phyloP scores from a whole-genome alignment of 1,284 basidiomycete genomes.

The Sporisorium sorghi region DNA sequence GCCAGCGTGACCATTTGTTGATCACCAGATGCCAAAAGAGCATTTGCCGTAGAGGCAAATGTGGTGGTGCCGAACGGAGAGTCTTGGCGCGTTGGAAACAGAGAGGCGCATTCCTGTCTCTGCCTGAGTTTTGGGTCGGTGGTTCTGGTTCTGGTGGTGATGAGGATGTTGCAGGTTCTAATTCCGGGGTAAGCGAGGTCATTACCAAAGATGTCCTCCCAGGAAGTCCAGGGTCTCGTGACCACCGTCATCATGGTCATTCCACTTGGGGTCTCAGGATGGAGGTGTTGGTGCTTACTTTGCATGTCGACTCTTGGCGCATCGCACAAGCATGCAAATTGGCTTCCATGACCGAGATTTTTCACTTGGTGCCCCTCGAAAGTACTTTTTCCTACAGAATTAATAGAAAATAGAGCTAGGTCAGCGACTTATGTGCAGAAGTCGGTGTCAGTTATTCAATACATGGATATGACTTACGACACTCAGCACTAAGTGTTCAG shows the following conservation, averaged over 20 bases:
- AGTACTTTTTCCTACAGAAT: too few relatives aligned
- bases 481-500: too few relatives aligned
- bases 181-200: constrained; percentile 9
- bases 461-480: too few relatives aligned
- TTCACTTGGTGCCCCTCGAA: too few relatives aligned
- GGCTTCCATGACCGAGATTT: too few relatives aligned
- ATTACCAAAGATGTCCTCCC: background rate
- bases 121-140: background rate
- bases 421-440: too few relatives aligned
- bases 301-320: background rate
- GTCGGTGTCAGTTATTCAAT: too few relatives aligned
- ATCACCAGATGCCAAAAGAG: background rate
- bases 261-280: background rate
- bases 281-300: background rate
- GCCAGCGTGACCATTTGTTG: background rate
- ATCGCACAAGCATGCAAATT: background rate
- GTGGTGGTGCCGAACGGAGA: too few relatives aligned
- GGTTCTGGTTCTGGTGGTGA: too few relatives aligned
- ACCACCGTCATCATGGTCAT: constrained; percentile 1
- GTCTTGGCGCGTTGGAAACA: too few relatives aligned
- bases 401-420: too few relatives aligned
- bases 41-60: too few relatives aligned
- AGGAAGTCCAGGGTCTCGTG: constrained; percentile 2
- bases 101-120: constrained; percentile 3
- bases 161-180: background rate